A percentile compares a stretch with the other conserved stretches of the same genome.
phyloP scores from a whole-genome alignment of 148 eudicot genomes.

The Spergularia bocconei region DNA sequence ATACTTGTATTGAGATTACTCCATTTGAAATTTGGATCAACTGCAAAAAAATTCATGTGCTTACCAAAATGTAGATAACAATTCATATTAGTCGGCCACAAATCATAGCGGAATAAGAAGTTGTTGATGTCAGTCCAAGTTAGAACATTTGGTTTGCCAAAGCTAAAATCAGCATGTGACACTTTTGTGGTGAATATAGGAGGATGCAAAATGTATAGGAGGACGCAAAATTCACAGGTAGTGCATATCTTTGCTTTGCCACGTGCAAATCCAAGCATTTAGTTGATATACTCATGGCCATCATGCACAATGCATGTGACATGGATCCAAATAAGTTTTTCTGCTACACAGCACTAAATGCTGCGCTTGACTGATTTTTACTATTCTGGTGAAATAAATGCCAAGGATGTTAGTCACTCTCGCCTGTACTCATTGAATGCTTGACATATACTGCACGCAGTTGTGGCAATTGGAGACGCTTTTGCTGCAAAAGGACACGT shows the following conservation, averaged over 20 bases:
- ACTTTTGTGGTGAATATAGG: neutral
- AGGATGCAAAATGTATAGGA: neutral
- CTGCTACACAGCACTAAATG: neutral
- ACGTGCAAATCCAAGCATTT: neutral
- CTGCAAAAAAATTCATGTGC: too few species aligned
- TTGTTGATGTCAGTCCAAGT: too few species aligned
- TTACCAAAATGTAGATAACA: too few species aligned
- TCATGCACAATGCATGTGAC: conserved; percentile 6
- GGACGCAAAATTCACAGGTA: neutral
- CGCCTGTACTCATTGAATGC: conserved; percentile 16
- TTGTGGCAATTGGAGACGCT: conserved; percentile 98
- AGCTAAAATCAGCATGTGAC: too few species aligned
- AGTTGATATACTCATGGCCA: conserved; percentile 6
- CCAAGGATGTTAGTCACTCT: neutral
- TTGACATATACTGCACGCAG: conserved; percentile 44
- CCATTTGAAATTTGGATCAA: too few species aligned
- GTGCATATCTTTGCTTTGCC: neutral
- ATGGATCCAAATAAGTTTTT: neutral
- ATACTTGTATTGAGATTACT: too few species aligned
- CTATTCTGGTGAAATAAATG: conserved; percentile 4
- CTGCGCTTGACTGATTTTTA: neutral
- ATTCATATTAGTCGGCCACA: too few species aligned
- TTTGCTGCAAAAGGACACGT: conserved; percentile 84
- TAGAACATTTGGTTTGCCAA: too few species aligned
- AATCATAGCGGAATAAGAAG: too few species aligned